phyloP scores from a whole-genome alignment of 1,284 basidiomycete genomes.

The Ganoderma meredithae region DNA sequence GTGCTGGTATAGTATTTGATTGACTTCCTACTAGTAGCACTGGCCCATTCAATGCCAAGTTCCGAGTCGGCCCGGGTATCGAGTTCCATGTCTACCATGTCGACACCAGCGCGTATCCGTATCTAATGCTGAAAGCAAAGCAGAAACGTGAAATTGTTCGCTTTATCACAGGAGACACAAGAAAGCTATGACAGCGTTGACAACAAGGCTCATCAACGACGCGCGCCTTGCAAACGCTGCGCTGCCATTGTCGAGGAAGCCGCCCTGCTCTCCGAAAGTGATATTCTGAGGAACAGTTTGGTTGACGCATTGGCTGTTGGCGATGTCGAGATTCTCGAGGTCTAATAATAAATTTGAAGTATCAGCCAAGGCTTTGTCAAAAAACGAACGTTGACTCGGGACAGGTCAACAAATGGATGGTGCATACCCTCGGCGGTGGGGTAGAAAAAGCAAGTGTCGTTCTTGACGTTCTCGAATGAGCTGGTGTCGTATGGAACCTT shows the following conservation, averaged over 20 bases:
- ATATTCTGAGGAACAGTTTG: slow-evolving; percentile 38
- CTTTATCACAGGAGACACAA: background rate
- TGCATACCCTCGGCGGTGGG: slow-evolving; percentile 36
- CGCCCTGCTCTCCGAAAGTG: slow-evolving; percentile 40
- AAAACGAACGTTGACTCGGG: too few species aligned
- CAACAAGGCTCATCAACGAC: slow-evolving; percentile 16
- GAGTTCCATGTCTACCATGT: too few species aligned
- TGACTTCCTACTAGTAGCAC: too few species aligned
- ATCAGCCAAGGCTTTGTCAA: background rate
- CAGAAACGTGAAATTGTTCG: too few species aligned
- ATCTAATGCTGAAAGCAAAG: too few species aligned
- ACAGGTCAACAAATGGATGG: background rate
- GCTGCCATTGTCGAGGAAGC: slow-evolving; percentile 29
- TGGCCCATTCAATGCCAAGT: too few species aligned
- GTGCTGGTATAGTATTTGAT: too few species aligned
- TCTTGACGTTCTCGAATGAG: slow-evolving; percentile 40
- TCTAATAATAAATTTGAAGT: slow-evolving; percentile 20
- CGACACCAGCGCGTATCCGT: too few species aligned
- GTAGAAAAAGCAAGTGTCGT: slow-evolving; percentile 43
- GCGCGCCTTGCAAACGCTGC: slow-evolving; percentile 10
- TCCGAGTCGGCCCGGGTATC: too few species aligned
- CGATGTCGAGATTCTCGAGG: slow-evolving; percentile 35
- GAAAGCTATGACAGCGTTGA: slow-evolving; percentile 16
- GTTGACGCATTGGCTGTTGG: slow-evolving; percentile 37
- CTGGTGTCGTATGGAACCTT: slow-evolving; percentile 42